A percentile compares a stretch with the other conserved stretches of the same genome.
Evolutionary conservation across 306 rosid genomes (phyloP).

Genomic region (Lupinus albus): DNA sequence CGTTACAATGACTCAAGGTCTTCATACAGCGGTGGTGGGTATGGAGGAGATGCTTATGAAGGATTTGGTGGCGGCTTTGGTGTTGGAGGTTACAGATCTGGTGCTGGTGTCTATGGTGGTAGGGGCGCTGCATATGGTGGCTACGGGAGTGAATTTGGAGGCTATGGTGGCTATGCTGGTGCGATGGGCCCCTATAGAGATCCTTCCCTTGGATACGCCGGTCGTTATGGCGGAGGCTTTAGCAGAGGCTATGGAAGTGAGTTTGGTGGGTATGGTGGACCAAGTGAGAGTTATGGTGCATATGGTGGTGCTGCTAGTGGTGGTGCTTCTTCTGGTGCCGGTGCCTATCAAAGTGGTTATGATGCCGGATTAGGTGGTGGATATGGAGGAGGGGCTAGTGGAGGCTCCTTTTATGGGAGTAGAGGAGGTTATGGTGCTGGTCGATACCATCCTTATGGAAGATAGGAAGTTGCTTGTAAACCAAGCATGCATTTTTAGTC

Average conservation of each 20-base stretch:
- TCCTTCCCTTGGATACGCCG: conserved; percentile 70
- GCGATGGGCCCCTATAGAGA: conserved; percentile 83
- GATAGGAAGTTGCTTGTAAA: conserved; percentile 52
- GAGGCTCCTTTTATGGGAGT: conserved; percentile 81
- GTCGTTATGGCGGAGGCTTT: conserved; percentile 83
- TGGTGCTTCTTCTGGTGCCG: conserved; percentile 54
- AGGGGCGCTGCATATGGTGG: conserved; percentile 57
- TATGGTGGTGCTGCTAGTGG: conserved; percentile 54
- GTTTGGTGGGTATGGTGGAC: conserved; percentile 83
- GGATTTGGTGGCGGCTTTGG: conserved; percentile 76
- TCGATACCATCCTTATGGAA: conserved; percentile 93
- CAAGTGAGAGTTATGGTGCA: conserved; percentile 75
- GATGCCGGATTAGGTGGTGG: conserved; percentile 72
- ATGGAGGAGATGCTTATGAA: conserved; percentile 79
- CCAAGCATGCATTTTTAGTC: conserved; percentile 37
- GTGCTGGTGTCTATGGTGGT: conserved; percentile 61
- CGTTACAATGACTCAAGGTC: conserved; percentile 81
- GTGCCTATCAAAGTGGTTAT: conserved; percentile 72
- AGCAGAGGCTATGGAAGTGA: conserved; percentile 70
- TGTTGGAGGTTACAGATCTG: conserved; percentile 68
- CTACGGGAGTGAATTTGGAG: conserved; percentile 82
- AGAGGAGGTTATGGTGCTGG: conserved; percentile 88
- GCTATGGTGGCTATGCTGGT: conserved; percentile 79
- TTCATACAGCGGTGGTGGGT: conserved; percentile 68
- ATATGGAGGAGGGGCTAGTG: conserved; percentile 73